Conservation (phyloP, 2,329 filamentous ascomycete species). For the Penicillium aurantiogriseum region DNA sequence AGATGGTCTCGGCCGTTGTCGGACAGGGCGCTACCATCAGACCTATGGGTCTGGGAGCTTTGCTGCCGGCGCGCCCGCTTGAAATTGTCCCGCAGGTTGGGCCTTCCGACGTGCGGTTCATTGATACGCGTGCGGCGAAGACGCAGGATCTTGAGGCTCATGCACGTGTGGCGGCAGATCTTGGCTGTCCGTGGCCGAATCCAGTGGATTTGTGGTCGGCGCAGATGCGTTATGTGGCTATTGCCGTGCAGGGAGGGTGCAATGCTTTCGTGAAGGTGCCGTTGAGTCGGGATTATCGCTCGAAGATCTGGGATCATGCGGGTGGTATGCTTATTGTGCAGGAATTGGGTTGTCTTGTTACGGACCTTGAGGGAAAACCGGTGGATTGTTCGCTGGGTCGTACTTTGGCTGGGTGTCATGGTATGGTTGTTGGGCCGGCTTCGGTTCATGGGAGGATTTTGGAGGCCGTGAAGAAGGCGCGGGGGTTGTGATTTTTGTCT, state of each 20-base stretch:
- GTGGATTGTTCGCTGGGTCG: constrained; percentile 50
- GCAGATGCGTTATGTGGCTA: constrained; percentile 55
- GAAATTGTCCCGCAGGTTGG: constrained; percentile 27
- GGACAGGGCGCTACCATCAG: constrained; percentile 46
- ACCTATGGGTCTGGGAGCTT: constrained; percentile 34
- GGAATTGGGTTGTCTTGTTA: constrained; percentile 52
- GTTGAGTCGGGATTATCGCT: constrained; percentile 43
- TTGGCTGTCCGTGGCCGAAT: constrained; percentile 48
- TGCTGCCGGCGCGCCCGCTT: constrained; percentile 36
- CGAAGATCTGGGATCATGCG: constrained; percentile 57
- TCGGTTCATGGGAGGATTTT: constrained; percentile 36
- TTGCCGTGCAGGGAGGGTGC: constrained; percentile 49
- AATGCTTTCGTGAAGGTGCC: constrained; percentile 53
- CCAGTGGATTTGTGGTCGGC: constrained; percentile 53
- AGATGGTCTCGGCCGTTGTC: constrained; percentile 51
- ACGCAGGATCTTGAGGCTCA: constrained; percentile 42
- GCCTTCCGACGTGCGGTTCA: constrained; percentile 42
- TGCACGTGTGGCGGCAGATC: constrained; percentile 38
- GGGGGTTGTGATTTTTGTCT: constrained; percentile 15
- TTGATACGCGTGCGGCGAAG: constrained; percentile 42
- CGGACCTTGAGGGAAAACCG: constrained; percentile 50
- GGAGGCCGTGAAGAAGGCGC: constrained; percentile 28
- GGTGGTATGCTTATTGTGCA: constrained; percentile 53
- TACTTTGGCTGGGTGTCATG: constrained; percentile 39
- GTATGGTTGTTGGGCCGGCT: constrained; percentile 44